A percentile compares a stretch with the other conserved stretches of the same genome.
phyloP scores from a whole-genome alignment of 78 protist genomes.

The Dictyostelium intermedium region DNA sequence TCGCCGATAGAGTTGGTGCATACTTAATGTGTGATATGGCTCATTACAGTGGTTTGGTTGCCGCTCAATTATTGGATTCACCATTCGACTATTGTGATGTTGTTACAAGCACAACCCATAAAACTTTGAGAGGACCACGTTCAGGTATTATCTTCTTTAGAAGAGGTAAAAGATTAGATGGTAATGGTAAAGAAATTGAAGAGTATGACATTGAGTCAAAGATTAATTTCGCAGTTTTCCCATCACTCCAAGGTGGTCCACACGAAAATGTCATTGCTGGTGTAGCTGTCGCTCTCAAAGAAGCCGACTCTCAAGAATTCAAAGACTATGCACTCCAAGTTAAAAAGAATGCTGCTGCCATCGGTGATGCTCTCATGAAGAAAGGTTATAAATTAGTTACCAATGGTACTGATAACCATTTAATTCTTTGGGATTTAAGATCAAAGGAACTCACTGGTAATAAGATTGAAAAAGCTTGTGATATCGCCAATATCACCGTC shows the following conservation, averaged over 20 bases:
- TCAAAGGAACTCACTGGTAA: slow-evolving; percentile 72
- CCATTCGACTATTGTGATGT: slow-evolving; percentile 97
- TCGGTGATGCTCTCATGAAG: slow-evolving; percentile 87
- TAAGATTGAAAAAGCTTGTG: slow-evolving; percentile 84
- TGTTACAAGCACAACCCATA: slow-evolving; percentile 99
- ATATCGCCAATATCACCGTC: slow-evolving; percentile 90
- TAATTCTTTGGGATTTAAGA: slow-evolving; percentile 95
- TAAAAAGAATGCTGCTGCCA: slow-evolving; percentile 85
- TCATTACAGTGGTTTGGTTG: slow-evolving; percentile 98
- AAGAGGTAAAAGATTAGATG: slow-evolving; percentile 71
- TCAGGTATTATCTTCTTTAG: slow-evolving; percentile 99
- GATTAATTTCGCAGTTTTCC: slow-evolving; percentile 97
- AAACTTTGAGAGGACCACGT: slow-evolving; percentile 99
- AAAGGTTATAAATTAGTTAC: slow-evolving; percentile 95
- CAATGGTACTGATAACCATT: slow-evolving; percentile 99
- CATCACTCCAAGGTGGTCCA: slow-evolving; percentile 99
- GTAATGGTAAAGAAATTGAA: slow-evolving; percentile 17
- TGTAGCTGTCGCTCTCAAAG: slow-evolving; percentile 93
- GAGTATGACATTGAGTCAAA: slow-evolving; percentile 72
- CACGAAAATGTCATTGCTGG: slow-evolving; percentile 99
- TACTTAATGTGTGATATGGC: slow-evolving; percentile 99
- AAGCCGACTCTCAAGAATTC: slow-evolving; percentile 93
- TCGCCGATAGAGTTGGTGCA: slow-evolving; percentile 92
- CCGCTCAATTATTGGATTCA: slow-evolving; percentile 85
- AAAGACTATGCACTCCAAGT: slow-evolving; percentile 91